phyloP scores from a whole-genome alignment of 1,284 basidiomycete species.

The Irpex sp. region DNA sequence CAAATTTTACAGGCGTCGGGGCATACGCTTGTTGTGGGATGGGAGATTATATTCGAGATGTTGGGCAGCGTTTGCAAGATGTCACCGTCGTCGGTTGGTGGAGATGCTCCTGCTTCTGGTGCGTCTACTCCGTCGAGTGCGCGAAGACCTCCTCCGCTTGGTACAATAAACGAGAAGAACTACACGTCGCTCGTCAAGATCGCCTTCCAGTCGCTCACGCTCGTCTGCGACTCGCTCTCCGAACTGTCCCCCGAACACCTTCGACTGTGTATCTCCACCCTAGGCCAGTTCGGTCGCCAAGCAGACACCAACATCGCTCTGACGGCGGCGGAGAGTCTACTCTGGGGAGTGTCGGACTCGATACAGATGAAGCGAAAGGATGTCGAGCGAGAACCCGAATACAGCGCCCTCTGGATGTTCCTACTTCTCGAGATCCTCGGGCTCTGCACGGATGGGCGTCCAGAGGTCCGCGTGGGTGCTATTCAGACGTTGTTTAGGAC shows the following conservation, averaged over 20 bases:
- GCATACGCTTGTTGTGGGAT: slow-evolving; percentile 87
- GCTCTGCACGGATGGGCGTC: slow-evolving; percentile 77
- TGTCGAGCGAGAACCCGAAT: slow-evolving; percentile 61
- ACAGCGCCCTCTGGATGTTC: slow-evolving; percentile 89
- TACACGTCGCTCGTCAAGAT: slow-evolving; percentile 75
- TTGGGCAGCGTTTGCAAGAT: slow-evolving; percentile 78
- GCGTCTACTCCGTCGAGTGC: slow-evolving; percentile 34
- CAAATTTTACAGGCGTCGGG: slow-evolving; percentile 88
- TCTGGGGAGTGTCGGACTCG: slow-evolving; percentile 93
- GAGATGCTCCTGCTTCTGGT: slow-evolving; percentile 27
- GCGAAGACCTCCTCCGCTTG: slow-evolving; percentile 47
- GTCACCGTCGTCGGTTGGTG: slow-evolving; percentile 37
- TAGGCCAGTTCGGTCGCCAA: slow-evolving; percentile 90
- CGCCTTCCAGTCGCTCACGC: slow-evolving; percentile 89
- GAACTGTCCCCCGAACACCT: slow-evolving; percentile 79
- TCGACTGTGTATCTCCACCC: slow-evolving; percentile 82
- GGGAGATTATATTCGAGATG: slow-evolving; percentile 92
- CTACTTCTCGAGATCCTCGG: slow-evolving; percentile 82
- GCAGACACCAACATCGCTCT: slow-evolving; percentile 94
- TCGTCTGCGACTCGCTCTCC: slow-evolving; percentile 92
- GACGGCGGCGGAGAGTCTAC: slow-evolving; percentile 83
- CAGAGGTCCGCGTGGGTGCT: slow-evolving; percentile 89
- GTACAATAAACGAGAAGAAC: slow-evolving; percentile 59
- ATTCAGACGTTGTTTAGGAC: slow-evolving; percentile 95
- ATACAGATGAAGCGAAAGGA: slow-evolving; percentile 78